Evolutionary conservation across 2,329 filamentous ascomycete species (phyloP).

Genomic region (Leptoxyphium fumago): DNA sequence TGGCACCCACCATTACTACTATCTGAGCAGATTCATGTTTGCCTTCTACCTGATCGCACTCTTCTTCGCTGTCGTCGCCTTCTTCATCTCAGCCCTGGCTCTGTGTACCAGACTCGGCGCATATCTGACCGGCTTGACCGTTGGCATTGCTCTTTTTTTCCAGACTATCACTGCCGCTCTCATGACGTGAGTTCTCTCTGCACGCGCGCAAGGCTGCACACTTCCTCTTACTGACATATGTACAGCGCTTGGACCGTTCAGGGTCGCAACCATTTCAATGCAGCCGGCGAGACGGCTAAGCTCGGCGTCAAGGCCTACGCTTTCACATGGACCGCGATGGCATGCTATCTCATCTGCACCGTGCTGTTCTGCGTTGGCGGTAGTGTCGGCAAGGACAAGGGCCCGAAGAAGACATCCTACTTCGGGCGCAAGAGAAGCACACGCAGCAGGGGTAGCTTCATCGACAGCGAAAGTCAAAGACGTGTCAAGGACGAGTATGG

Average conservation of each 20-base stretch:
- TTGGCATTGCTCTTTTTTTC: conserved; percentile 51
- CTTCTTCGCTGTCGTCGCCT: conserved; percentile 56
- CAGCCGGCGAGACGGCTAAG: conserved; percentile 39
- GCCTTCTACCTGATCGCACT: conserved; percentile 77
- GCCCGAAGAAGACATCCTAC: conserved; percentile 24
- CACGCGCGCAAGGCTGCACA: neutral
- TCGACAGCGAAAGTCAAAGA: conserved; percentile 41
- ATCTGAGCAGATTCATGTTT: conserved; percentile 84
- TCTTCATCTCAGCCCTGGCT: conserved; percentile 54
- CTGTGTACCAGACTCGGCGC: conserved; percentile 58
- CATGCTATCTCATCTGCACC: conserved; percentile 49
- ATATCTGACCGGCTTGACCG: conserved; percentile 46
- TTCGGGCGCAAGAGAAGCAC: conserved; percentile 38
- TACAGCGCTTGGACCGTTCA: conserved; percentile 51
- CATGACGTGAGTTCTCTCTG: conserved; percentile 51
- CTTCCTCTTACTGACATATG: conserved; percentile 9
- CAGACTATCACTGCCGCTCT: conserved; percentile 50
- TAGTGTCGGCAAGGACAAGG: conserved; percentile 32
- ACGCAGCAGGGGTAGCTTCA: conserved; percentile 35
- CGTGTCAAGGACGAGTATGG: conserved; percentile 58
- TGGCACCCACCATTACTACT: conserved; percentile 54
- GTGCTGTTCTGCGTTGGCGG: conserved; percentile 53
- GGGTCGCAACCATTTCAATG: conserved; percentile 51
- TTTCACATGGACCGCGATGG: conserved; percentile 62
- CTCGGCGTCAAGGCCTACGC: conserved; percentile 58